Conservation (phyloP, 139 green algal species). For the Chloropicon primus region DNA sequence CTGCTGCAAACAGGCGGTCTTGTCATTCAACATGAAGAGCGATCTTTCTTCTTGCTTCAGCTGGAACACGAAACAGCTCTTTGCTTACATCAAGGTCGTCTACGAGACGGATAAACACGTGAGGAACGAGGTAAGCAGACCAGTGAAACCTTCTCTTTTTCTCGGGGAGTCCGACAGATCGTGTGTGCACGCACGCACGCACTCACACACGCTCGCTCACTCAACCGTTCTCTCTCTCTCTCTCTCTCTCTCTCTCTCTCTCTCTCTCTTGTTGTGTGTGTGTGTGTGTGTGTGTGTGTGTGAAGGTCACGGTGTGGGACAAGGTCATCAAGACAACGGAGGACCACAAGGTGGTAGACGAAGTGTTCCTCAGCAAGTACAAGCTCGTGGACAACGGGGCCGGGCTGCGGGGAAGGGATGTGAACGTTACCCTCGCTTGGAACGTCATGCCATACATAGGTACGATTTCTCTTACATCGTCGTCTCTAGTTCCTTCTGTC, state of each 20-base stretch:
- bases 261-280: too few species aligned
- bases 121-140: constrained; percentile 12
- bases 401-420: constrained; percentile 24
- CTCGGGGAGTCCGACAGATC: too few species aligned
- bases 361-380: constrained; percentile 47
- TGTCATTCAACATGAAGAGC: constrained; percentile 41
- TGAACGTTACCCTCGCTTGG: constrained; percentile 69
- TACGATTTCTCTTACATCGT: too few species aligned
- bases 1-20: constrained; percentile 30
- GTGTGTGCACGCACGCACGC: too few species aligned
- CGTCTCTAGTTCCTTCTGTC: too few species aligned
- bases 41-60: constrained; percentile 58
- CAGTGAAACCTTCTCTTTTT: too few species aligned
- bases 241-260: too few species aligned
- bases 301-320: constrained; percentile 72
- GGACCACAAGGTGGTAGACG: constrained; percentile 25
- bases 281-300: too few species aligned
- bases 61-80: constrained; percentile 84
- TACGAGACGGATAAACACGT: constrained; percentile 34
- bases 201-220: too few species aligned
- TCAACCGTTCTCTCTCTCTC: too few species aligned
- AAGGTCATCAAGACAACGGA: constrained; percentile 45
- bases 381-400: constrained; percentile 46
- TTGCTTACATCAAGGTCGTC: constrained; percentile 42
- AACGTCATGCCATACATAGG: constrained; percentile 71